Percentiles rank a stretch among this genome's conserved stretches.
phyloP scores from a whole-genome alignment of 148 eudicot genomes.

The Amaranthus palmeri region DNA sequence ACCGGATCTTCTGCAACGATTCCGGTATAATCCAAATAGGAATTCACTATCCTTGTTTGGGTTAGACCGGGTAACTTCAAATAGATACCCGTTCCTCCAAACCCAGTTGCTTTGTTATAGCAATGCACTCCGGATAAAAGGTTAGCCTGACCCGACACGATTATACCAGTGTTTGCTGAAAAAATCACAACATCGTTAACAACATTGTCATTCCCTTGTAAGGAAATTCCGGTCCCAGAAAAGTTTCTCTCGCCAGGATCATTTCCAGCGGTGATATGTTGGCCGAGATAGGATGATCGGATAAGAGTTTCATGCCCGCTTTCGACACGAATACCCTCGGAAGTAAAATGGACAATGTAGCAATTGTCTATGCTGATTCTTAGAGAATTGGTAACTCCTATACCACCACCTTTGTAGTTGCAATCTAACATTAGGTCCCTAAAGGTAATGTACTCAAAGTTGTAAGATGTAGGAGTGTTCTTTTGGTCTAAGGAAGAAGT shows the following conservation, averaged over 20 bases:
- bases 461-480: slow-evolving; percentile 27
- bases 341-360: slow-evolving; percentile 68
- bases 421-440: slow-evolving; percentile 77
- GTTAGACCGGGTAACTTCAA: slow-evolving; percentile 63
- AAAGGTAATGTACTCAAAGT: slow-evolving; percentile 64
- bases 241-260: slow-evolving; percentile 57
- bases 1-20: slow-evolving; percentile 89
- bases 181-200: slow-evolving; percentile 71
- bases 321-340: slow-evolving; percentile 58
- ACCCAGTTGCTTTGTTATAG: slow-evolving; percentile 77
- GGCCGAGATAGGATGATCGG: slow-evolving; percentile 65
- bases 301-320: slow-evolving; percentile 85
- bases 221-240: slow-evolving; percentile 64
- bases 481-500: slow-evolving; percentile 8
- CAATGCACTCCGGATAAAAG: slow-evolving; percentile 75
- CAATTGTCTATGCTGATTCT: slow-evolving; percentile 71
- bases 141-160: slow-evolving; percentile 73
- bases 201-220: slow-evolving; percentile 73
- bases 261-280: slow-evolving; percentile 70
- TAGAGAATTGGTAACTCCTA: slow-evolving; percentile 44
- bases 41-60: slow-evolving; percentile 75
- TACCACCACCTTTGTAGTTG: slow-evolving; percentile 70
- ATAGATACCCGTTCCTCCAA: slow-evolving; percentile 79
- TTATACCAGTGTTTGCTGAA: slow-evolving; percentile 65
- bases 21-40: slow-evolving; percentile 71